Evolutionary conservation across 2,329 filamentous ascomycete species (phyloP).

Genomic region (Paramyrothecium sp.): DNA sequence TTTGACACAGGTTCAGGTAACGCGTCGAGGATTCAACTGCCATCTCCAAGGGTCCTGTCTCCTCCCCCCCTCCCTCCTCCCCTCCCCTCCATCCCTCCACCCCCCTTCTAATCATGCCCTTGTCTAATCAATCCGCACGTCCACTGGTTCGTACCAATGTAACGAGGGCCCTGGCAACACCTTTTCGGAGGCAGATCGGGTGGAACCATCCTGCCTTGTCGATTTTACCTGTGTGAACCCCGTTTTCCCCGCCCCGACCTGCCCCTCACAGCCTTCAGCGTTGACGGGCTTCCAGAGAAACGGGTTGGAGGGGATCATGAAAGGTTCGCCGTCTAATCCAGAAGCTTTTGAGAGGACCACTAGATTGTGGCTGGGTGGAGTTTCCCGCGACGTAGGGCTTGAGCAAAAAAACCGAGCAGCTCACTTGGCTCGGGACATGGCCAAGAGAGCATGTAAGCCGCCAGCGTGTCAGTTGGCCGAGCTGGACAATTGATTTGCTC

Average conservation of each 20-base stretch:
- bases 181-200: neutral
- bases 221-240: neutral
- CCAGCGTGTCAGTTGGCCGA: neutral
- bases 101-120: neutral
- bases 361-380: neutral
- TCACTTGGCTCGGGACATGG: neutral
- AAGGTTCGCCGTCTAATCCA: slow-evolving; percentile 2
- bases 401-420: neutral
- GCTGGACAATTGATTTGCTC: neutral
- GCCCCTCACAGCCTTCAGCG: slow-evolving; percentile 6
- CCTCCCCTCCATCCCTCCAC: neutral
- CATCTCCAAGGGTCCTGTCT: neutral
- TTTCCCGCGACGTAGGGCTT: neutral
- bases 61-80: neutral
- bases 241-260: neutral
- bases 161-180: neutral
- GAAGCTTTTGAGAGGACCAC: neutral
- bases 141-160: neutral
- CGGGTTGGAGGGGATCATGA: neutral
- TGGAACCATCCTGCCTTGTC: neutral
- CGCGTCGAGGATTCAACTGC: neutral
- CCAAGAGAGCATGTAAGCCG: neutral
- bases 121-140: neutral
- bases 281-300: neutral
- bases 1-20: neutral